These are phyloP conservation scores for Taphrina sp. DNA, from an alignment of 1,139 yeast genomes.

Conservation along the genomic window DNA sequence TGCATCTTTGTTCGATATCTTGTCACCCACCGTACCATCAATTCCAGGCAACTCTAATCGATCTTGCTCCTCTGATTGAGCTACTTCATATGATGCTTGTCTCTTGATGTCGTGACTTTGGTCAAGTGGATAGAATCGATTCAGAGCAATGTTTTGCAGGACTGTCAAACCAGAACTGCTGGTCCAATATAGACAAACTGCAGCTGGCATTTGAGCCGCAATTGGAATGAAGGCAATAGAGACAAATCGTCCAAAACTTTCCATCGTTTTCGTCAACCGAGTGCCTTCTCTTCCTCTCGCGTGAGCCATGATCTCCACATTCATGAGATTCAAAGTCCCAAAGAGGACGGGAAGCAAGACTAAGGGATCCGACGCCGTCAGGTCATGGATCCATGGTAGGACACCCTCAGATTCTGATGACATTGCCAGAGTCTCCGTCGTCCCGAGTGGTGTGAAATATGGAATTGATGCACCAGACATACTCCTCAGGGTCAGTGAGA, in stretches of 20 bases:
- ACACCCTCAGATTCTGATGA: conserved; percentile 11
- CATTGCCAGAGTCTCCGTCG: conserved; percentile 4
- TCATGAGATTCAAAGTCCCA: conserved; percentile 18
- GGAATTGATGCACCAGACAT: conserved; percentile 20
- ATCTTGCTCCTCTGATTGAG: too few species aligned
- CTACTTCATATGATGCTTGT: too few species aligned
- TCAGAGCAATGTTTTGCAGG: conserved; percentile 7
- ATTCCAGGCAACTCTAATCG: conserved; percentile 15
- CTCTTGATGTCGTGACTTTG: too few species aligned
- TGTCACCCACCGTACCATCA: too few species aligned
- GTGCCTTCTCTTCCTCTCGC: conserved; percentile 6
- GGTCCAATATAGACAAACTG: conserved; percentile 28
- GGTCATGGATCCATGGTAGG: conserved; percentile 13
- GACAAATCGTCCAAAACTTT: too few species aligned
- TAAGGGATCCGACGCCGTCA: conserved; percentile 7
- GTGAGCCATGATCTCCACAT: conserved; percentile 12
- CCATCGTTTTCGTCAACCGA: conserved; percentile 8
- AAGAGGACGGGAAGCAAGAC: conserved; percentile 10
- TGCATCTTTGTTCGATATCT: too few species aligned
- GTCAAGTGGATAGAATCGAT: not conserved
- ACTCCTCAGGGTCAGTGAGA: conserved; percentile 19
- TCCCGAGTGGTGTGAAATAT: not conserved
- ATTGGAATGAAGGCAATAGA: conserved; percentile 13
- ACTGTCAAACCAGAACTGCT: conserved; percentile 15
- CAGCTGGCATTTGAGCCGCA: conserved; percentile 31